These are phyloP conservation scores for Monosporozyma aquatica DNA, from an alignment of 805 yeast species.

Conservation along the genomic window DNA sequence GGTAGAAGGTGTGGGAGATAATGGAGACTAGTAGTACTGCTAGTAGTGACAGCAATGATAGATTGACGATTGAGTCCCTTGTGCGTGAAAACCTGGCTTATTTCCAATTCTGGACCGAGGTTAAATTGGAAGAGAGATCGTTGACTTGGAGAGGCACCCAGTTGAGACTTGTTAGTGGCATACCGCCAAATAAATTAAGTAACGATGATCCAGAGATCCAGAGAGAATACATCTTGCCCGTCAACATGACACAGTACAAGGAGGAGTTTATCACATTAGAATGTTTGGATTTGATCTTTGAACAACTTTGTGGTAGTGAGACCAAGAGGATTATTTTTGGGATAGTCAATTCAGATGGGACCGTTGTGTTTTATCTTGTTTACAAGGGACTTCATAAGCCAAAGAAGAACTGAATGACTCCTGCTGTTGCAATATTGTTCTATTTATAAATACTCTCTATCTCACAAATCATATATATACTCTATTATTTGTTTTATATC, in stretches of 20 bases:
- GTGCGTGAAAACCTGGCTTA: slow-evolving; percentile 21
- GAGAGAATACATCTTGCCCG: slow-evolving; percentile 24
- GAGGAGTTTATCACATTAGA: slow-evolving; percentile 17
- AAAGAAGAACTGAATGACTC: slow-evolving; percentile 35
- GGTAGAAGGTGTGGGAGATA: no score
- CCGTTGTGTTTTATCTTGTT: slow-evolving; percentile 59
- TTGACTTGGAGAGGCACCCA: slow-evolving; percentile 11
- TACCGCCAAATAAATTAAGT: slow-evolving; percentile 18
- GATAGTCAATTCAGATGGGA: slow-evolving; percentile 54
- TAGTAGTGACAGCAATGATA: neutral
- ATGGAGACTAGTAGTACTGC: neutral
- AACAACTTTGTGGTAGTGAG: slow-evolving; percentile 10
- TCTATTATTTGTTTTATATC: neutral
- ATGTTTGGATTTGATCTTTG: slow-evolving; percentile 18
- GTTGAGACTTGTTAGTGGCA: slow-evolving; percentile 15
- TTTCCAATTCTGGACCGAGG: slow-evolving; percentile 24
- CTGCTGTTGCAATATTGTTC: no score
- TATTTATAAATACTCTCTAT: no score
- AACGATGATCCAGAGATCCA: slow-evolving; percentile 15
- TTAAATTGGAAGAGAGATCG: slow-evolving; percentile 10
- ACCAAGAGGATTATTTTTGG: slow-evolving; percentile 43
- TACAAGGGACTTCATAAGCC: slow-evolving; percentile 63
- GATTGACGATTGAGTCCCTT: slow-evolving; percentile 7
- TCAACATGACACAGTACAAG: slow-evolving; percentile 24
- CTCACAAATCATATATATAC: no score